Evolutionary conservation across 2,329 filamentous ascomycete genomes (phyloP), one percentile per base, ranked within the genome.

Genomic region (Verticillium tricorpus): DNA sequence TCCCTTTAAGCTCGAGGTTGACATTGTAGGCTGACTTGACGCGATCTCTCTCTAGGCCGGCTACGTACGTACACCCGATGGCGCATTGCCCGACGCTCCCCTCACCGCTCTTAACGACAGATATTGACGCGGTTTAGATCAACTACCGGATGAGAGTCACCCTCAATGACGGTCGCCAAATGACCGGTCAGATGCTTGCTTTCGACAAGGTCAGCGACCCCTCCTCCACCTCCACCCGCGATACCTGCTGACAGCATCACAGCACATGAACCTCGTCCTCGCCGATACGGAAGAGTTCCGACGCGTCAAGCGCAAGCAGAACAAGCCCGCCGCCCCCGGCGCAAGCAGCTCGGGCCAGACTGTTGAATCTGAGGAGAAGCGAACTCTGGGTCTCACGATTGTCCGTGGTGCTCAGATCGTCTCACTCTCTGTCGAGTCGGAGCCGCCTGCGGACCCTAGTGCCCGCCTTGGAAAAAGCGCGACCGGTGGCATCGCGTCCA

Each of bases 221-320:
- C n/a, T 52, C 45, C 45, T 22, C 8, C 9, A 22, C 45, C 45
- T 11, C 45, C 19, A 19, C 45, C 19, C 19, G 11, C 56, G 15
- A 22, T 19, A 8, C 50, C 17, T 22, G 55, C 64, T 65, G 37
- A 65, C 55, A 34, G 25, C 12, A 22, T 34, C 6, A 58, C 67
- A 96, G 93, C 95, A 99, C 79, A 99, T 99, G 95, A 99, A 99
- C 77, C 87, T 99, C 67, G 95, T 99, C 65, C 90, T 99, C 66
- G 95, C 94, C 78, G 95, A 99, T 74, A 98, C 95, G 69, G 95
- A 99, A 85, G 94, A 98, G 77, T 97, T 97, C 78, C 91, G 93
- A 75, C 90, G 90, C 74, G 89, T 94, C 65, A 96, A 95, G 82
- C 87, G 91, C 77, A 94, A 90, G 82, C 86, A 89, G 70, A 84